phyloP scores from a whole-genome alignment of 2,329 filamentous ascomycete species.

The Thermoascus crustaceus region DNA sequence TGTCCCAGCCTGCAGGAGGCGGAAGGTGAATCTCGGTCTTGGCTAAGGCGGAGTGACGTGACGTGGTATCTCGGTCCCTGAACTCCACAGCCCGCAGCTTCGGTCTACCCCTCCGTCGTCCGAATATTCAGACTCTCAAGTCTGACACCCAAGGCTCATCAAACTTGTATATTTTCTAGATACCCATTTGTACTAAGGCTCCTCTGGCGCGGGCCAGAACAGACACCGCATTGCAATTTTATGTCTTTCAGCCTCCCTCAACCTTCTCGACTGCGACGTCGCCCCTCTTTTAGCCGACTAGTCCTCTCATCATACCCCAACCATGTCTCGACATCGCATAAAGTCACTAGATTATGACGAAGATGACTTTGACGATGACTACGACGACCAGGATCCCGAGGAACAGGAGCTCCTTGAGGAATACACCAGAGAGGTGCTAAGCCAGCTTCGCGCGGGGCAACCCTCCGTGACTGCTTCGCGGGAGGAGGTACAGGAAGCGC shows the following conservation, averaged over 20 bases:
- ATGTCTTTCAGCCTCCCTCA: too few species aligned
- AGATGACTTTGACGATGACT: conserved; percentile 34
- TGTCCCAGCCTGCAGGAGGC: too few species aligned
- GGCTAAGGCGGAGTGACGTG: conserved; percentile 29
- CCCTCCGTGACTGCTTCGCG: conserved; percentile 54
- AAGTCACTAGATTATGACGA: conserved; percentile 38
- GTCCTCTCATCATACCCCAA: too few species aligned
- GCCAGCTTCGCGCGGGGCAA: conserved; percentile 53
- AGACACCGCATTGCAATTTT: too few species aligned
- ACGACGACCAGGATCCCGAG: conserved; percentile 34
- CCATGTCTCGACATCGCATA: conserved; percentile 40
- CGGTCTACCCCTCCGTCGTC: background rate
- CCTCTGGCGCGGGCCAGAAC: too few species aligned
- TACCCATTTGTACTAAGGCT: too few species aligned
- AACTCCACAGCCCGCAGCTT: background rate
- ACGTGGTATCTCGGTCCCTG: conserved; percentile 19
- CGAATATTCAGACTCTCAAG: background rate
- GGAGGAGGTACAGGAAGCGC: conserved; percentile 72
- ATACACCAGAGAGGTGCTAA: conserved; percentile 59
- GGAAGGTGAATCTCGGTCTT: too few species aligned
- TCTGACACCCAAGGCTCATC: too few species aligned
- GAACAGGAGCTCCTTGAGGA: conserved; percentile 52
- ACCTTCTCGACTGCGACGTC: too few species aligned
- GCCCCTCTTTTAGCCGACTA: conserved; percentile 3
- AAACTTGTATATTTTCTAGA: too few species aligned